A percentile compares a stretch with the other conserved stretches of the same genome.
Evolutionary conservation across 306 rosid species (phyloP).

Genomic region (barrel medic (Medicago truncatula)): DNA sequence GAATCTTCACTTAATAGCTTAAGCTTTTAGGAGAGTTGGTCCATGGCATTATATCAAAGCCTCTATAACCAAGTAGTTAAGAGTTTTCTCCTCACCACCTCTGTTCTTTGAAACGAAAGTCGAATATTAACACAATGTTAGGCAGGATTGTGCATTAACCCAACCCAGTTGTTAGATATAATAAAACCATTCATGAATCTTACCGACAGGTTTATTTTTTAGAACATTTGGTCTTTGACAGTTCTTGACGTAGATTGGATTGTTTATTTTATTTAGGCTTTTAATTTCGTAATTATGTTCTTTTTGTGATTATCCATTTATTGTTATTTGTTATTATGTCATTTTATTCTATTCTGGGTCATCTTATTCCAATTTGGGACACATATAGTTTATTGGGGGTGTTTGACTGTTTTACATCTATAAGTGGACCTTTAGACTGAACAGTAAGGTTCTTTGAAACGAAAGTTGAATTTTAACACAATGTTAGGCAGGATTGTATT

Average conservation of each 20-base stretch:
- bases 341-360: conserved; percentile 31
- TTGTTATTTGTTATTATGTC: neutral
- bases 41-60: neutral
- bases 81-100: conserved; percentile 21
- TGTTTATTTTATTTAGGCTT: conserved; percentile 18
- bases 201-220: conserved; percentile 12
- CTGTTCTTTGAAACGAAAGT: conserved; percentile 19
- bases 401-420: conserved; percentile 21
- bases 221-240: neutral
- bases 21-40: conserved; percentile 19
- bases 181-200: neutral
- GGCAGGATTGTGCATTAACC: neutral
- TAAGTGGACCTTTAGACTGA: neutral
- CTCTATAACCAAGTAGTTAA: conserved; percentile 7
- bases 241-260: conserved; percentile 8
- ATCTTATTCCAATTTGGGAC: neutral
- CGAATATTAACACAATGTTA: conserved; percentile 10
- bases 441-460: too few species aligned
- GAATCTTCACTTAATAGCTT: conserved; percentile 9
- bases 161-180: conserved; percentile 1
- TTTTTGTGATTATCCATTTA: neutral
- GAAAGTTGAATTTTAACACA: conserved; percentile 14
- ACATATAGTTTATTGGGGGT: neutral
- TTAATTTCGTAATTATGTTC: neutral
- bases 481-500: neutral